A percentile compares a stretch with the other conserved stretches of the same genome.
phyloP scores from a whole-genome alignment of 169 alveolate species.

The Plasmodium vivax region DNA sequence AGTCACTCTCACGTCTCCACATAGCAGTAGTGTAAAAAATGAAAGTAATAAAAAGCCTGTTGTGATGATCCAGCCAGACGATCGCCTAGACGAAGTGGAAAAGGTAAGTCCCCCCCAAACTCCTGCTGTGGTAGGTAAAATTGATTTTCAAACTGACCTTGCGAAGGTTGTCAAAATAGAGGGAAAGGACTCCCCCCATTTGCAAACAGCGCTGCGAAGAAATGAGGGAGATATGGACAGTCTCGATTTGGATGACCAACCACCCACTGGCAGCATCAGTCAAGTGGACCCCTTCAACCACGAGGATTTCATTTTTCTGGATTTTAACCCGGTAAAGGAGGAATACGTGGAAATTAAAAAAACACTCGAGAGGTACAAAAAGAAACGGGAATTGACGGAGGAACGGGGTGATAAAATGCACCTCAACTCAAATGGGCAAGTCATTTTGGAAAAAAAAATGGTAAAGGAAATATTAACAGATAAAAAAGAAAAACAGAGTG shows the following conservation, averaged over 20 bases:
- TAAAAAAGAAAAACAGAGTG: not conserved
- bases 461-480: not conserved
- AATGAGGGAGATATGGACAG: not conserved
- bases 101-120: not conserved
- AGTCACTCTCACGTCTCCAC: not conserved
- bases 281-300: not conserved
- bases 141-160: not conserved
- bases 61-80: not conserved
- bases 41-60: not conserved
- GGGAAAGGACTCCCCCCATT: not conserved
- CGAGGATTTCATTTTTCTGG: slow-evolving; percentile 28
- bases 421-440: not conserved
- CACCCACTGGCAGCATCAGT: not conserved
- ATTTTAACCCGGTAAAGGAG: slow-evolving; percentile 19
- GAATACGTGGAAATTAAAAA: slow-evolving; percentile 32
- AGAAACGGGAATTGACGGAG: not conserved
- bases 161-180: not conserved
- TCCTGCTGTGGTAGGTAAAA: not conserved
- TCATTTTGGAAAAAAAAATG: not conserved
- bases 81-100: not conserved
- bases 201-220: not conserved
- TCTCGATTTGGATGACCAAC: not conserved
- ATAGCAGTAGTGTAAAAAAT: not conserved
- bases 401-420: not conserved
- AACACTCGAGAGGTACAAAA: not conserved